Evolutionary conservation across 257 asterid genomes (phyloP), one percentile per base, ranked within the genome.

Genomic region (Galeopsis tetrahit): DNA sequence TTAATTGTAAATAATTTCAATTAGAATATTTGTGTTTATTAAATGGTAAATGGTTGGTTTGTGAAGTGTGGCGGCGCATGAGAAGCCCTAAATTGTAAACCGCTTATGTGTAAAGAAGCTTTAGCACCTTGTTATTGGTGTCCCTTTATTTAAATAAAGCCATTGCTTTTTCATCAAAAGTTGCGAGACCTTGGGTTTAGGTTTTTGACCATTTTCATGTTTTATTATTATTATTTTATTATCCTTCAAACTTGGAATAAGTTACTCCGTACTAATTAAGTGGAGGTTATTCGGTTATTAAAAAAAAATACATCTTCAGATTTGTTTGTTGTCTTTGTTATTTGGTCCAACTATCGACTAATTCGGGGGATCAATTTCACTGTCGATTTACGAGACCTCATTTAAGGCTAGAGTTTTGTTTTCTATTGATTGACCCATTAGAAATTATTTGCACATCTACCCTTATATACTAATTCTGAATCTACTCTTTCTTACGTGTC

Each of bases 141-240:
- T 75, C 77, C 57, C 79, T 78, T 81, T 87, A 55, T 15, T 9
- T 21, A 21, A 21, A 21, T 65, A 80, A 80, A 81, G 80, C 59
- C 60, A 51, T 53, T 67, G 62, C 34, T 63, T 82, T 82, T 82
- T 79, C 79, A 83, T 84, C 59, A 79, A 88, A 88, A 88, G 89
- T 72, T 76, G 65, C 70, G 82, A 85, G 82, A 85, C 63, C 39
- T 75, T 13, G 66, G 75, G 72, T 69, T 68, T 68, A 52, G 63
- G 84, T 68, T 63, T 77, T 87, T 80, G 81, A 84, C 83, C 81
- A 66, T 75, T 75, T 75, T 73, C 75, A 44, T 63, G 70, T 70
- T 79, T 63, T 66, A 76, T 73, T 34, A 76, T 73, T 34, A 21
- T 0, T 21, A 43, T 66, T 66, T 46, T 51, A 15, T 32, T 11